A percentile compares a stretch with the other conserved stretches of the same genome.
These are phyloP conservation scores for Amphirosellinia nigrospora DNA, from an alignment of 495 filamentous ascomycete genomes.

Conservation along the genomic window DNA sequence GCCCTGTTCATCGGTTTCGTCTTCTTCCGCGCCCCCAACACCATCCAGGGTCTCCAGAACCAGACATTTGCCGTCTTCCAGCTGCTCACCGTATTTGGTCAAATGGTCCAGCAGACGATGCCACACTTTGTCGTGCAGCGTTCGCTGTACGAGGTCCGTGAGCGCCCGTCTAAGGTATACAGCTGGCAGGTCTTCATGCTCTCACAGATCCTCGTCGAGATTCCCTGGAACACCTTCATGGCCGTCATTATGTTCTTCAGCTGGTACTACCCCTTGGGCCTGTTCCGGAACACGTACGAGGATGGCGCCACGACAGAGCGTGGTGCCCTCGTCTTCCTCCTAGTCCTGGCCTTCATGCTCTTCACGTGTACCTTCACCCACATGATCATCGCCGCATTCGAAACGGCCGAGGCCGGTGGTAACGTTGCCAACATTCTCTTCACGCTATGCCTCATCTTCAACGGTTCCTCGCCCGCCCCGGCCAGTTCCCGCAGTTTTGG, in stretches of 20 bases:
- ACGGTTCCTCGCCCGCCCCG: constrained; percentile 71
- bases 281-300: constrained; percentile 70
- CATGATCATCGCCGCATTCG: constrained; percentile 71
- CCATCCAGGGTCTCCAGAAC: constrained; percentile 81
- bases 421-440: constrained; percentile 72
- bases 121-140: constrained; percentile 81
- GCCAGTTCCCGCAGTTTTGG: constrained; percentile 73
- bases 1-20: constrained; percentile 87
- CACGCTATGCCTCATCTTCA: constrained; percentile 72
- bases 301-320: constrained; percentile 63
- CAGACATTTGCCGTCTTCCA: constrained; percentile 89
- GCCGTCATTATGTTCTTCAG: constrained; percentile 70
- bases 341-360: constrained; percentile 68
- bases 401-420: constrained; percentile 67
- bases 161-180: constrained; percentile 84
- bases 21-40: constrained; percentile 75
- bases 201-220: constrained; percentile 75
- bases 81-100: constrained; percentile 76
- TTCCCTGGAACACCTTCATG: constrained; percentile 77
- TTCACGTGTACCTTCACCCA: constrained; percentile 75
- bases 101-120: constrained; percentile 83
- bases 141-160: constrained; percentile 81
- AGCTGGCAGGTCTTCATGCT: constrained; percentile 84
- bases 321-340: constrained; percentile 70
- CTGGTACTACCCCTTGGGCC: constrained; percentile 84